These are phyloP conservation scores for Epichloe bromicola DNA, from an alignment of 2,329 filamentous ascomycete species.

Conservation along the genomic window DNA sequence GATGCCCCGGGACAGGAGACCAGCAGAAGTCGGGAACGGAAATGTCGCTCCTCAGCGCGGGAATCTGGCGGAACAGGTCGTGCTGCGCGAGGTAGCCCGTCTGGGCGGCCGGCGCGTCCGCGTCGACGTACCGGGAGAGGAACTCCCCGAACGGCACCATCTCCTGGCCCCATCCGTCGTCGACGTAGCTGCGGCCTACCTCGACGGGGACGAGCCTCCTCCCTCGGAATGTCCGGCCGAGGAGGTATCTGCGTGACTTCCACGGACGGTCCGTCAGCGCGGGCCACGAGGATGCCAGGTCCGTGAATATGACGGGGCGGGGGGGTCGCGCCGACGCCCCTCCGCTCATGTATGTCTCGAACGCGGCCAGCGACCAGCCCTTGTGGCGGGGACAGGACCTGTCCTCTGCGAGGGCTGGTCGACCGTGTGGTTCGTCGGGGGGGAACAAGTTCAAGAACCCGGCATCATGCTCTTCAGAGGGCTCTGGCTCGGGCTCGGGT, in stretches of 20 bases:
- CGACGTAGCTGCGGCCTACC: constrained; percentile 75
- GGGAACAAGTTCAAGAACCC: constrained; percentile 11
- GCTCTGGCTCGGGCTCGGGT: background rate
- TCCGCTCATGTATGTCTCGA: constrained; percentile 46
- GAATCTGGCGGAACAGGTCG: constrained; percentile 73
- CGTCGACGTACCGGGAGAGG: constrained; percentile 44
- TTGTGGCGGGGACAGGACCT: constrained; percentile 16
- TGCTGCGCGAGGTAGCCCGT: constrained; percentile 86
- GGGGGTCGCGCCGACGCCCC: constrained; percentile 23
- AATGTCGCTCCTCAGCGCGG: constrained; percentile 62
- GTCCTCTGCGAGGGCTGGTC: constrained; percentile 13
- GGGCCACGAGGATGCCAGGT: constrained; percentile 56
- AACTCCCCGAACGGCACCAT: constrained; percentile 67
- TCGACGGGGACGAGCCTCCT: constrained; percentile 76
- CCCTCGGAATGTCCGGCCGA: constrained; percentile 61
- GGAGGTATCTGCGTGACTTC: constrained; percentile 60
- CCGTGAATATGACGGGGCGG: constrained; percentile 56
- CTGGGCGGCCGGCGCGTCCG: background rate
- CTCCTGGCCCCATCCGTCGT: constrained; percentile 70
- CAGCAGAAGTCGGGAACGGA: constrained; percentile 75
- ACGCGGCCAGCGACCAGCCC: constrained; percentile 40
- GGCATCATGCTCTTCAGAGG: too few species aligned
- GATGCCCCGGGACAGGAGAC: constrained; percentile 48
- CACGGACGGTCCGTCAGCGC: constrained; percentile 57
- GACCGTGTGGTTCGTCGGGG: constrained; percentile 15